Conservation (phyloP, 164 flowering plant genomes). For the Nymphaea colorata region DNA sequence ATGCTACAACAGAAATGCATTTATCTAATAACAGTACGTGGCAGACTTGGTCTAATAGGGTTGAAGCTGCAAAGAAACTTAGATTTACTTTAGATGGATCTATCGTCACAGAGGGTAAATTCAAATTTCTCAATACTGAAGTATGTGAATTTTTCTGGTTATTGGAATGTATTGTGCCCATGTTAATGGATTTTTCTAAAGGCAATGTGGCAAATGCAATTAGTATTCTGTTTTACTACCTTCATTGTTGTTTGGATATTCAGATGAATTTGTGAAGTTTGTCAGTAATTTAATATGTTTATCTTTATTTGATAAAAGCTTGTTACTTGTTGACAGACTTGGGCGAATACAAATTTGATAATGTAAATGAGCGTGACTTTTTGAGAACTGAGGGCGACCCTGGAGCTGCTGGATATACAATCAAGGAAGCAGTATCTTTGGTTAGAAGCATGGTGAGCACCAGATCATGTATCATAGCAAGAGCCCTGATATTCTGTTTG, state of each 20-base stretch:
- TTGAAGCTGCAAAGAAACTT: slow-evolving; percentile 62
- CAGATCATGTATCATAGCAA: not conserved
- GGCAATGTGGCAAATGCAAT: not conserved
- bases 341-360: slow-evolving; percentile 21
- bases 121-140: not conserved
- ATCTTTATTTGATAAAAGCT: no score
- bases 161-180: not conserved
- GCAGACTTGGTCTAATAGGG: slow-evolving; percentile 78
- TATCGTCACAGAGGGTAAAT: slow-evolving; percentile 14
- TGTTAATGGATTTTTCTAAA: not conserved
- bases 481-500: not conserved
- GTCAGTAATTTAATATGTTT: no score
- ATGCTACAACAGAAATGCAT: slow-evolving; percentile 9
- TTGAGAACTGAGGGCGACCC: slow-evolving; percentile 94
- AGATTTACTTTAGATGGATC: slow-evolving; percentile 77
- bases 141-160: not conserved
- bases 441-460: slow-evolving; percentile 74
- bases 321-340: not conserved
- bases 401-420: slow-evolving; percentile 82
- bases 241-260: not conserved
- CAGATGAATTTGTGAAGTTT: not conserved
- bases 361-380: slow-evolving; percentile 68
- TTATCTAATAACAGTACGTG: slow-evolving; percentile 26
- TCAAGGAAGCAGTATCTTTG: slow-evolving; percentile 84
- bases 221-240: not conserved